Percentiles rank a stretch among this genome's conserved stretches.
phyloP scores from a whole-genome alignment of 2,329 filamentous ascomycete species.

The Aspergillus cejpii region DNA sequence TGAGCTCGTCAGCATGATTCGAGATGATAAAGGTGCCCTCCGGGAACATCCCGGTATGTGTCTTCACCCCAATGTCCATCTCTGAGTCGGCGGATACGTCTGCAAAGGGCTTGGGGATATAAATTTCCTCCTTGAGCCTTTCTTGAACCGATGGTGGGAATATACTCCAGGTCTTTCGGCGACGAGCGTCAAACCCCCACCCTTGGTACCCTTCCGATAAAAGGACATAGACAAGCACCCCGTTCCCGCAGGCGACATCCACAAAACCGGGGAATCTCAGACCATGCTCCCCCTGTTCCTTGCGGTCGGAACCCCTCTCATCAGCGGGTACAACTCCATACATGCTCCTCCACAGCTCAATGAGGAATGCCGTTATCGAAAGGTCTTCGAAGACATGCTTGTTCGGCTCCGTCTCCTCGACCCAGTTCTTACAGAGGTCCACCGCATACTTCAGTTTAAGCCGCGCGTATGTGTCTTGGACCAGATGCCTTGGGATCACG shows the following conservation, averaged over 20 bases:
- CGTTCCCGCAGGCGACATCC: slow-evolving; percentile 94
- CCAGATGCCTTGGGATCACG: slow-evolving; percentile 65
- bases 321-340: slow-evolving; percentile 46
- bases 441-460: slow-evolving; percentile 76
- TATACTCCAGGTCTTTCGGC: slow-evolving; percentile 72
- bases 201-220: slow-evolving; percentile 72
- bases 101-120: slow-evolving; percentile 51
- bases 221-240: slow-evolving; percentile 78
- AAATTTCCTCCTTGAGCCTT: slow-evolving; percentile 53
- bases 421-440: slow-evolving; percentile 66
- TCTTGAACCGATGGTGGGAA: slow-evolving; percentile 52
- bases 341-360: slow-evolving; percentile 85
- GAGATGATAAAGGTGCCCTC: slow-evolving; percentile 82
- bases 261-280: slow-evolving; percentile 75
- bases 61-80: slow-evolving; percentile 13
- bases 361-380: slow-evolving; percentile 81
- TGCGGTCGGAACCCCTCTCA: slow-evolving; percentile 10
- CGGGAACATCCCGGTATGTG: slow-evolving; percentile 58
- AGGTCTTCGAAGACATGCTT: slow-evolving; percentile 97
- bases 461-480: slow-evolving; percentile 74
- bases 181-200: slow-evolving; percentile 87
- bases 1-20: slow-evolving; percentile 95
- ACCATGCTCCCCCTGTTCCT: slow-evolving; percentile 19
- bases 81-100: slow-evolving; percentile 14
- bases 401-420: slow-evolving; percentile 73